Evolutionary conservation across 2,329 filamentous ascomycete species (phyloP), one percentile per base, ranked within the genome.

Genomic region (Meredithiella fracta): DNA sequence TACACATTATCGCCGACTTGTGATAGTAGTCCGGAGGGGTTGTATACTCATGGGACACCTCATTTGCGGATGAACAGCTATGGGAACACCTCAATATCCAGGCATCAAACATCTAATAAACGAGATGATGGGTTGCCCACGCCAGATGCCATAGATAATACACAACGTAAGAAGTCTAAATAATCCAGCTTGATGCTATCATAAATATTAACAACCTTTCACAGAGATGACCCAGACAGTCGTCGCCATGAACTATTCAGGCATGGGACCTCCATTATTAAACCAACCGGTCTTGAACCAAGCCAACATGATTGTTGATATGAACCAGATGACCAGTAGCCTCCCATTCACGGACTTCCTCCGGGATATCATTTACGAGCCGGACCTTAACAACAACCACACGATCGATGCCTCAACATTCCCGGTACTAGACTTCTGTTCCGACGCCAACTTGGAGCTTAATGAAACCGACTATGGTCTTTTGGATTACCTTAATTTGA

Each of bases 381-480:
- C 72, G 38, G 65, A 69, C 1, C 60, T 70, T 23, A 66, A 70
- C 60, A 64, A 26, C 34, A 42, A 40, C n/a, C 68, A 66, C 54
- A 58, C 67, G 2, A 64, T 63, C n/a, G 70, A 70, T 56, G 62
- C 65, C 3, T 71, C 72, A 55, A 70, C 69, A 0, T 65, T 73
- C 14, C 68, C 67, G 17, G 68, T 76, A 3, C 63, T 77, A 6
- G 70, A 77, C 60, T 76, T 76, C 60, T 75, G 72, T 59, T 69
- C 73, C 54, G 69, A 77, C 57, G 66, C 65, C 50, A 74, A 70
- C 56, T 64, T 77, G 29, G 74, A 77, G 50, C 66, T 78, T 22
- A 75, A 71, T 9, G 74, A 77, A 15, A 65, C 73, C 29, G 74
- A 78, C 60, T 77, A 76, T 62, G 71, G 71, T 0, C 64, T 77